These are phyloP conservation scores for Phialophora expanda DNA, from an alignment of 2,329 filamentous ascomycete species.

Conservation along the genomic window DNA sequence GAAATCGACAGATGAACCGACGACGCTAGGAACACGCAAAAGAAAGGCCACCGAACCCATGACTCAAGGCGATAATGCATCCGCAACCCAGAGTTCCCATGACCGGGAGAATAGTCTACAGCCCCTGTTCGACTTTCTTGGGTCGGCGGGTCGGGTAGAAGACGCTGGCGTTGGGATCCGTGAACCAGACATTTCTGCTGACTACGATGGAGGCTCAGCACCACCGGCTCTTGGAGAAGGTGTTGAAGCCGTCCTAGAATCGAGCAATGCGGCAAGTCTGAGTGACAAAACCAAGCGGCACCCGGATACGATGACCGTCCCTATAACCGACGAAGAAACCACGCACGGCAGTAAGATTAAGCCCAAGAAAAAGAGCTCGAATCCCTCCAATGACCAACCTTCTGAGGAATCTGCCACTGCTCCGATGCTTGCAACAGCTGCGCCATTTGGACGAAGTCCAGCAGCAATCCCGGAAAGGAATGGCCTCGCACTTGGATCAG, in stretches of 20 bases:
- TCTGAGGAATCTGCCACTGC: neutral
- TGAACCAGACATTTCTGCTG: conserved; percentile 3
- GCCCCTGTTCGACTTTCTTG: conserved; percentile 38
- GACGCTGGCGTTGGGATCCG: conserved; percentile 1
- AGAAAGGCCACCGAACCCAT: conserved; percentile 25
- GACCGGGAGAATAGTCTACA: conserved; percentile 26
- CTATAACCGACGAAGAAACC: conserved; percentile 22
- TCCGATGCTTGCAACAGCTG: neutral
- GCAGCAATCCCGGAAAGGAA: neutral
- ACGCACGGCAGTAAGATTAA: conserved; percentile 18
- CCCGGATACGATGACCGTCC: conserved; percentile 32
- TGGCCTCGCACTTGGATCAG: neutral
- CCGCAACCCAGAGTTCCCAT: conserved; percentile 8
- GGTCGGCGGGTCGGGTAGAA: conserved; percentile 26
- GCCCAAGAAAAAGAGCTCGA: neutral
- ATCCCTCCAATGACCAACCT: neutral
- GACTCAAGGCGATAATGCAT: neutral
- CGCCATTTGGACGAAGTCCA: neutral
- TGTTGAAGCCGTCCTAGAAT: neutral
- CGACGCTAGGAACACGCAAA: conserved; percentile 5
- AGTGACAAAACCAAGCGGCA: conserved; percentile 3
- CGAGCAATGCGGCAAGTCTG: neutral
- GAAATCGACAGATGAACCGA: conserved; percentile 11
- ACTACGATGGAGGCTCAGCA: conserved; percentile 4
- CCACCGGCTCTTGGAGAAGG: neutral